Evolutionary conservation across 2,329 filamentous ascomycete species (phyloP).

Genomic region (Ceratocystis lukuohia): DNA sequence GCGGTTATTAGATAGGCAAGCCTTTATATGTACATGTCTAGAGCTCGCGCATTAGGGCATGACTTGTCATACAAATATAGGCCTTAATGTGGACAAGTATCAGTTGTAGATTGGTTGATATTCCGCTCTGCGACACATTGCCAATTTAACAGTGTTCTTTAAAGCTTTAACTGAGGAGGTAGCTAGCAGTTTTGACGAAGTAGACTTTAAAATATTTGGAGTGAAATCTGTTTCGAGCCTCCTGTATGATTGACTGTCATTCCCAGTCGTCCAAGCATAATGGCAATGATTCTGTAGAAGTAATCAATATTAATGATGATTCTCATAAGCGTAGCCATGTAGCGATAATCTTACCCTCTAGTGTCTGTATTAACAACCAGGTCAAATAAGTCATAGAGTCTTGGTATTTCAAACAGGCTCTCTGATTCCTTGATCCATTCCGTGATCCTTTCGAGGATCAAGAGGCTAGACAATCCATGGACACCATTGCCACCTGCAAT

Average conservation of each 20-base stretch:
- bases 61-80: not conserved
- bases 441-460: slow-evolving; percentile 24
- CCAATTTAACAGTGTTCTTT: not conserved
- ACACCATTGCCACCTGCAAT: slow-evolving; percentile 22
- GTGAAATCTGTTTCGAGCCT: not conserved
- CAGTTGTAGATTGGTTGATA: not conserved
- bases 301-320: no score
- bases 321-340: not conserved
- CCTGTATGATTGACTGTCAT: not conserved
- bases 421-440: slow-evolving; percentile 18
- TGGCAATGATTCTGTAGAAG: not conserved
- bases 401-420: slow-evolving; percentile 20
- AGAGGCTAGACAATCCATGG: slow-evolving; percentile 23
- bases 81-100: not conserved
- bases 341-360: slow-evolving; percentile 21
- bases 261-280: not conserved
- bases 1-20: not conserved
- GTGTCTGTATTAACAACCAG: slow-evolving; percentile 25
- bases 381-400: slow-evolving; percentile 24
- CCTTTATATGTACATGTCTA: not conserved
- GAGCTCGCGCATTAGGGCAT: not conserved
- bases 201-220: no score
- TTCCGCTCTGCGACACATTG: not conserved
- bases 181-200: not conserved
- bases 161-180: not conserved